Conservation (phyloP, 805 yeast species). For the Danielozyma ontarioensis region DNA sequence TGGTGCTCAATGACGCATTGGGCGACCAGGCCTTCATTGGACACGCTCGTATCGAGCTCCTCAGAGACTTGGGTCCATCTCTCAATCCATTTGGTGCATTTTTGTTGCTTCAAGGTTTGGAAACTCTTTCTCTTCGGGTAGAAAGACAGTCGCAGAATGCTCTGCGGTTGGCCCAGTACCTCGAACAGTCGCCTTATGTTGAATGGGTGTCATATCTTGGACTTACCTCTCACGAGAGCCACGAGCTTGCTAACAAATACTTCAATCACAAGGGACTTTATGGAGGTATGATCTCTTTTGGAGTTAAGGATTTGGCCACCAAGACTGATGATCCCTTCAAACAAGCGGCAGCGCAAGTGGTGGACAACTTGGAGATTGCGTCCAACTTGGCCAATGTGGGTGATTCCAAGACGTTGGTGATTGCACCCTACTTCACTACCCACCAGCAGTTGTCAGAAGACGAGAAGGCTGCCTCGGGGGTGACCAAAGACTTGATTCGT, state of each 20-base stretch:
- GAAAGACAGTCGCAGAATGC: constrained; percentile 90
- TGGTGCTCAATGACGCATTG: constrained; percentile 73
- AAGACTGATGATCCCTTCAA: constrained; percentile 55
- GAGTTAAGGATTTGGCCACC: constrained; percentile 61
- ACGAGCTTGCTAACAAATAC: constrained; percentile 80
- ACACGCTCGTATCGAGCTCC: constrained; percentile 74
- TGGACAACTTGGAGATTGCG: constrained; percentile 77
- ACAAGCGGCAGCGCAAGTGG: constrained; percentile 78
- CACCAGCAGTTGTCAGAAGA: constrained; percentile 85
- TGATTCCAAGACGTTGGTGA: constrained; percentile 90
- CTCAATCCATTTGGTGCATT: constrained; percentile 87
- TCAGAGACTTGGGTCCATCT: constrained; percentile 90
- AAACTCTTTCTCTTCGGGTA: constrained; percentile 87
- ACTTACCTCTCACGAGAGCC: constrained; percentile 69
- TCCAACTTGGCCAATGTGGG: constrained; percentile 96
- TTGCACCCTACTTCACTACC: constrained; percentile 94
- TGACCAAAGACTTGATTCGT: constrained; percentile 84
- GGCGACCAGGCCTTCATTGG: constrained; percentile 77
- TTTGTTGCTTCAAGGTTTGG: constrained; percentile 84
- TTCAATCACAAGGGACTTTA: constrained; percentile 52
- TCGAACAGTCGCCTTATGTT: constrained; percentile 70
- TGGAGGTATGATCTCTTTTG: constrained; percentile 87
- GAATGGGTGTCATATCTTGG: constrained; percentile 94
- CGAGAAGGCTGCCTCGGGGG: constrained; percentile 82
- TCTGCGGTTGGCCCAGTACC: constrained; percentile 67